Base-by-base conservation (phyloP, 176 grass and related monocot species). In the Melocanna baccifera region DNA sequence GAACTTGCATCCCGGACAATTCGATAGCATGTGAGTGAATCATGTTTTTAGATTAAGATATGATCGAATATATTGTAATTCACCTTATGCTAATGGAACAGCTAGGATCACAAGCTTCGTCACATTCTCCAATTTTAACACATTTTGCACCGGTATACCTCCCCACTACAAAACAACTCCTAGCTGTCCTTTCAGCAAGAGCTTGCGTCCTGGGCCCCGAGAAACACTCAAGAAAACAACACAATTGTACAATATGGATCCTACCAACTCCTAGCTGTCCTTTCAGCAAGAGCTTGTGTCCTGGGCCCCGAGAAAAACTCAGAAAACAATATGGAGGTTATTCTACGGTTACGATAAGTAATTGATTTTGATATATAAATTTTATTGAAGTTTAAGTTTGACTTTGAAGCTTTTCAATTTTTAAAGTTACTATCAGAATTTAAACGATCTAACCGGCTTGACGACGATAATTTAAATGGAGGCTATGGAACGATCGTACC, bases 251-350 rank as follows among this genome's bases (percentile, higher is more conserved):
- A 76, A 48, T 40, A 30, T 37, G 23, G 18, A 23, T 25, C 48
- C 26, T 68, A 74, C 77, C 82, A 62, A 69, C 81, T 70, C 37
- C 69, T n/a, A 9, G 50, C 69, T 80, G 26, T 34, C 12, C 8
- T 37, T 39, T 51, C 1, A 51, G 20, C 63, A 23, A 36, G 46
- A 69, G n/a, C 26, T 22, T 14, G 42, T 32, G 41, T 12, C 34
- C 39, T 12, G 14, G 25, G 14, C 16, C 25, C 56, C 75, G 62
- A 40, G 63, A 70, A 69, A 63, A 65, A 0, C 29, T 63, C 4
- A 1, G n/a, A 79, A 84, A 43, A 76, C 48, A 76, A 48, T 40
- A 30, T 37, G 23, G 18, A 23, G n/a, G n/a, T n/a, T n/a, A n/a
- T n/a, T n/a, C n/a, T n/a, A n/a, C n/a, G n/a, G n/a, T n/a, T n/a